Conservation (phyloP, 371 early-diverging fungal genomes). For the Mucor irregularis region DNA sequence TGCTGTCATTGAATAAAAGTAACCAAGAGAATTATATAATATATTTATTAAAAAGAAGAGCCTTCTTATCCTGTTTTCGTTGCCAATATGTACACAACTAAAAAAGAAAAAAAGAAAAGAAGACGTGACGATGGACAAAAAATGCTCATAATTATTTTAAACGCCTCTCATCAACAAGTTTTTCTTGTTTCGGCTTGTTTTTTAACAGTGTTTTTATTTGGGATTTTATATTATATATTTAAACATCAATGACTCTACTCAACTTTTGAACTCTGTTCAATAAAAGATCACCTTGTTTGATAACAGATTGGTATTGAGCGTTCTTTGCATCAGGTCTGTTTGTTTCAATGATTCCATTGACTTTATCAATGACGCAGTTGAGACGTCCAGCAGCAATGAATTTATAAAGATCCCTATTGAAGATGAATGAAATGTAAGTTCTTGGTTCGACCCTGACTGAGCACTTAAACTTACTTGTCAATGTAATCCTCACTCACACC, state of each 20-base stretch:
- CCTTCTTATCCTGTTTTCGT: too few relatives aligned
- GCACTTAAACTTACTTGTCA: conserved; percentile 68
- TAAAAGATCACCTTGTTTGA: conserved; percentile 96
- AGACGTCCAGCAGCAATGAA: conserved; percentile 97
- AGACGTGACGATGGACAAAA: too few relatives aligned
- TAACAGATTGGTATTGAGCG: conserved; percentile 92
- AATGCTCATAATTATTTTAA: too few relatives aligned
- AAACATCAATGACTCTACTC: conserved; percentile 87
- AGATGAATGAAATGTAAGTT: neutral
- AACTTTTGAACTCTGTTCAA: conserved; percentile 96
- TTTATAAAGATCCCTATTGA: conserved; percentile 83
- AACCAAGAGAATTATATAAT: too few relatives aligned
- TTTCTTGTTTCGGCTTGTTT: too few relatives aligned
- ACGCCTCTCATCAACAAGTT: too few relatives aligned
- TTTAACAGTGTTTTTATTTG: too few relatives aligned
- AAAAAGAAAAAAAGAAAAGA: too few relatives aligned
- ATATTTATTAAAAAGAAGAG: too few relatives aligned
- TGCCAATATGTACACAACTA: too few relatives aligned
- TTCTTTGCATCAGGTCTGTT: conserved; percentile 97
- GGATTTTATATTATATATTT: conserved; percentile 11
- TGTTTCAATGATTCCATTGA: conserved; percentile 96
- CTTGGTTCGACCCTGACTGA: neutral
- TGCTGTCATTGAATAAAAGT: conserved; percentile 14
- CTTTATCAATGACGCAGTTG: conserved; percentile 99
- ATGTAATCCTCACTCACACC: conserved; percentile 95